A percentile compares a stretch with the other conserved stretches of the same genome.
Conservation (phyloP, 2,329 filamentous ascomycete species). For the Botrytis tulipae region DNA sequence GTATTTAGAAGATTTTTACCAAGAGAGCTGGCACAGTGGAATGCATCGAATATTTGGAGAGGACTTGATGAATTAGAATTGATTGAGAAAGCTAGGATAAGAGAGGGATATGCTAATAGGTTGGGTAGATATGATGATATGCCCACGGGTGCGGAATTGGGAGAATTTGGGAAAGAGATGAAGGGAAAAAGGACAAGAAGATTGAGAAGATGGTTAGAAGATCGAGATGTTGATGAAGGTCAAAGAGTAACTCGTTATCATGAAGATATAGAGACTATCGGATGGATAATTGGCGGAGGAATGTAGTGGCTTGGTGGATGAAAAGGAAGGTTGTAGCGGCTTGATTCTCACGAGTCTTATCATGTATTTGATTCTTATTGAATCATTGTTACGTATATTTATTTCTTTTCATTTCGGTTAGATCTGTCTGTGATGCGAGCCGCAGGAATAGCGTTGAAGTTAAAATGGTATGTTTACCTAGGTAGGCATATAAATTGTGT, state of each 20-base stretch:
- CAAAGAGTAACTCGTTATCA: neutral
- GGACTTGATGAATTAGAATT: neutral
- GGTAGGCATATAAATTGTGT: neutral
- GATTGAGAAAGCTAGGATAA: neutral
- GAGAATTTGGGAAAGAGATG: neutral
- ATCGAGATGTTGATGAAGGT: neutral
- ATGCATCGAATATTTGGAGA: conserved; percentile 1
- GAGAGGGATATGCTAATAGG: neutral
- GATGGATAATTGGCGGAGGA: neutral
- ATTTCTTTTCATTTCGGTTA: neutral
- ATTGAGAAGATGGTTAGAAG: conserved; percentile 13
- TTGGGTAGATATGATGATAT: neutral
- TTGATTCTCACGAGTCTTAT: too few species aligned
- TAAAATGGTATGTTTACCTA: neutral
- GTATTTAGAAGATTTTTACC: neutral
- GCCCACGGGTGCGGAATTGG: neutral
- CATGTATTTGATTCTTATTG: too few species aligned
- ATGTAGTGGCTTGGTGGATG: too few species aligned
- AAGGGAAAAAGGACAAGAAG: neutral
- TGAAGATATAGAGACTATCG: neutral
- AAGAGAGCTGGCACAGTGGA: conserved; percentile 9
- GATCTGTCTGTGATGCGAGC: too few species aligned
- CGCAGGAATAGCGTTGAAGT: too few species aligned
- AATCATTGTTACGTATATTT: neutral
- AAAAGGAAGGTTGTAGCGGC: neutral